Evolutionary conservation across 306 rosid species (phyloP), one percentile per base, ranked within the genome.

Genomic region (Mucuna pruriens): DNA sequence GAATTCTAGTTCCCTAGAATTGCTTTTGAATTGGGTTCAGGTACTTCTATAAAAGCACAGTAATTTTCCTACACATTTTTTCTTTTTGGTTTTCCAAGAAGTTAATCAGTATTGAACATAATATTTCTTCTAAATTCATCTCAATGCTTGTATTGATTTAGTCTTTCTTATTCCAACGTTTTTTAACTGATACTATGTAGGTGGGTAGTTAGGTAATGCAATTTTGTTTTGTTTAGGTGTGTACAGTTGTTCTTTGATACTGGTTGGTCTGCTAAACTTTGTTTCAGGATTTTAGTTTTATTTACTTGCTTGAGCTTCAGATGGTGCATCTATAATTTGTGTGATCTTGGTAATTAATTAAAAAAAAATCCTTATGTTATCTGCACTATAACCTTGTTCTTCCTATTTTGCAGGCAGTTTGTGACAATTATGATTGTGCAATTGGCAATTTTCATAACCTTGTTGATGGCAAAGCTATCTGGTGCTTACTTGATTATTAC

Each of bases 401-500:
- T 61, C 49, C 29, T 29, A 39, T 76, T 88, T 68, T 86, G 80
- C 87, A 95, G 98, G 97, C 90, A 76, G 94, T 95, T 45, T 91
- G 97, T 84, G 85, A 83, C 74, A 88, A 74, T 23, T 95, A 95
- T 87, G 87, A 81, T 71, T 90, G 90, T 77, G 80, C 71, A 81
- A 57, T 91, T 9, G 89, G 85, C 82, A 86, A 55, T 55, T 90
- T 91, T 71, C 82, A 89, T 29, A 90, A 95, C 38, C 85, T 95
- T 82, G 91, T 90, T 36, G 97, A 93, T 85, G 99, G 99, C 88
- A 95, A 93, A 89, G 97, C 97, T 40, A 87, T 95, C 81, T 95
- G 99, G 97, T 95, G 99, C 90, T 76, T 95, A 80, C 99, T 95
- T 70, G 97, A 95, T 78, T 88, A 91, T 79, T 91, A 93, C 87